Conservation (phyloP, 148 eudicot species). For the Fagopyrum tataricum region DNA sequence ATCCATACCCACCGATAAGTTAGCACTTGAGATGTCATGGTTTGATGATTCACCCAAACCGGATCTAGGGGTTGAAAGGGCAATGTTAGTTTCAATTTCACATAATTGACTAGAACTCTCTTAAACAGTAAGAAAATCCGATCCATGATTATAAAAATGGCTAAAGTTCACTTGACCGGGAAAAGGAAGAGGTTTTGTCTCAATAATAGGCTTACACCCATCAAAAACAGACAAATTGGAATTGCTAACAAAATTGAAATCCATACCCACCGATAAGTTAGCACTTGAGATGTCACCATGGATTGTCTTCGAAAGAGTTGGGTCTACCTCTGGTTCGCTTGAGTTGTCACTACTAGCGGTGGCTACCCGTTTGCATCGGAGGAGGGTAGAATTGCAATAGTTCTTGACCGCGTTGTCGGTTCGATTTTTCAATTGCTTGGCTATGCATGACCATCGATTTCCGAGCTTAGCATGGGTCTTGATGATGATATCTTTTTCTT, state of each 20-base stretch:
- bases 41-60: neutral
- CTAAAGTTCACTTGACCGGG: too few species aligned
- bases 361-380: slow-evolving; percentile 15
- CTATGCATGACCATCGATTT: slow-evolving; percentile 59
- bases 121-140: neutral
- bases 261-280: neutral
- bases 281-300: too few species aligned
- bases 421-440: slow-evolving; percentile 40
- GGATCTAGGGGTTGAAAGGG: neutral
- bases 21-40: too few species aligned
- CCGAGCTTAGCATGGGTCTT: slow-evolving; percentile 42
- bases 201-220: neutral
- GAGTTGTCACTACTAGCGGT: too few species aligned
- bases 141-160: neutral
- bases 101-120: neutral
- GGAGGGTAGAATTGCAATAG: slow-evolving; percentile 61
- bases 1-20: too few species aligned
- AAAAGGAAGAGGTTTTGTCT: too few species aligned
- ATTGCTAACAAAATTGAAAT: neutral
- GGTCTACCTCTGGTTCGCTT: neutral
- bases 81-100: neutral
- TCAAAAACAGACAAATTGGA: neutral
- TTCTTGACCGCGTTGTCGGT: slow-evolving; percentile 64
- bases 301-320: neutral
- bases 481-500: slow-evolving; percentile 43